Base-by-base conservation (phyloP, 108 stramenopile genomes). In the Seminavis robusta region DNA sequence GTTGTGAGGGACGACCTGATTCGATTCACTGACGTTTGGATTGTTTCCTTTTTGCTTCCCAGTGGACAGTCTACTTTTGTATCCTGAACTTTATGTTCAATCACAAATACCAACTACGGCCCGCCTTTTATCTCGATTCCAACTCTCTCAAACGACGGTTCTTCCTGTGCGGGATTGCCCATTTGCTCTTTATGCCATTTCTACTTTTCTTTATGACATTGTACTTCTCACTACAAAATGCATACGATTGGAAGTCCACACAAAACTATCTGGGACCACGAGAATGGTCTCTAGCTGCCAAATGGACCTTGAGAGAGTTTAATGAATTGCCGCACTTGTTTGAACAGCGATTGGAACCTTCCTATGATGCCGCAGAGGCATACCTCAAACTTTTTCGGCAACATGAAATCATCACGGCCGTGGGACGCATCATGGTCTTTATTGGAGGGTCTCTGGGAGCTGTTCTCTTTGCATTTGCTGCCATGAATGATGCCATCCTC, bases 51-150 rank as follows among this genome's bases (percentile, higher is more conserved):
- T 21, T 7, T 42, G 41, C 41, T 80, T 67, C 84, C 10, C 81
- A 95, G 68, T 97, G 95, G 93, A 72, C 74, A 41, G 47, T 98
- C 11, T 88, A 96, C 58, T 80, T 86, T 49, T 94, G 94, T 53
- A 71, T 98, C 42, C 60, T 95, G n/a, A 93, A 92, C 65, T 94
- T 94, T 70, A 94, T 98, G 96, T 98, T 96, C 60, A 94, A 92
- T 66, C 90, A 97, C 56, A 90, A 94, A 38, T 87, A 90, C 34
- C 79, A 88, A 33, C 57, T 98, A 10, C 80, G 96, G 10, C 84
- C 88, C 0, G 84, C 84, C 21, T 97, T 97, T 67, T 79, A 83
- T 40, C 59, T 81, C 59, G 94, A 97, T 59, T 73, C 88, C 4
- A 60, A 65, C 2, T 67, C 83, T 30, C 71, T 98, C 36, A 47